Conservation (phyloP, 2,329 filamentous ascomycete genomes). For the Botryotinia narcissicola region DNA sequence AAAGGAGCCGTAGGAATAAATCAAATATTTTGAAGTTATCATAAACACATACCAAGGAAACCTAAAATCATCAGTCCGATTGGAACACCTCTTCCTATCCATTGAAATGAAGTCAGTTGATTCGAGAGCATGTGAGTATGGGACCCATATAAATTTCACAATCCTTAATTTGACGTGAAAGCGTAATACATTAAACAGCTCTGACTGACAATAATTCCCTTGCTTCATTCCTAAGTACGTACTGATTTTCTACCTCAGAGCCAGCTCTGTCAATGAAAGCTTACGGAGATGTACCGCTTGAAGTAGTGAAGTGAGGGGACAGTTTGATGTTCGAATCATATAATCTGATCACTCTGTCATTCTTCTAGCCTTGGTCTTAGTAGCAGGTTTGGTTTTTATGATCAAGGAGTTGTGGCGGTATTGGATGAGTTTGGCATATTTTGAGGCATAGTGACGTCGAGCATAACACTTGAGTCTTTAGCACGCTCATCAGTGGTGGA, state of each 20-base stretch:
- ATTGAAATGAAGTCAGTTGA: not conserved
- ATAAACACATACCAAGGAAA: not conserved
- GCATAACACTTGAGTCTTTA: not conserved
- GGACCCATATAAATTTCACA: not conserved
- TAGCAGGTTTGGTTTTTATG: not conserved
- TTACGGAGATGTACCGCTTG: not conserved
- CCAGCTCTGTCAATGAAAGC: not conserved
- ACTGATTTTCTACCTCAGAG: not conserved
- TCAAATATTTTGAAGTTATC: not conserved
- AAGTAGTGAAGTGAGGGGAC: not conserved
- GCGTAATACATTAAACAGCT: not conserved
- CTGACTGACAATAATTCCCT: not conserved
- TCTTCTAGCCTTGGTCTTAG: not conserved
- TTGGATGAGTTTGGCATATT: conserved; percentile 1
- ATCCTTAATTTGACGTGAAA: not conserved
- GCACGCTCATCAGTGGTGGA: not conserved
- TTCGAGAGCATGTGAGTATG: not conserved
- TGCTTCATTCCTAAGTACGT: not conserved
- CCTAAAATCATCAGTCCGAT: not conserved
- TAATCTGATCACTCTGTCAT: not conserved
- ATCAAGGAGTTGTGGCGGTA: not conserved
- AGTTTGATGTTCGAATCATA: not conserved
- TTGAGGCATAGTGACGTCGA: conserved; percentile 15
- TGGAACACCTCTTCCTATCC: not conserved
- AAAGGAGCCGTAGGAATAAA: not conserved